Evolutionary conservation across 306 rosid species (phyloP), one percentile per base, ranked within the genome.

Genomic region (Fragaria ananassa): DNA sequence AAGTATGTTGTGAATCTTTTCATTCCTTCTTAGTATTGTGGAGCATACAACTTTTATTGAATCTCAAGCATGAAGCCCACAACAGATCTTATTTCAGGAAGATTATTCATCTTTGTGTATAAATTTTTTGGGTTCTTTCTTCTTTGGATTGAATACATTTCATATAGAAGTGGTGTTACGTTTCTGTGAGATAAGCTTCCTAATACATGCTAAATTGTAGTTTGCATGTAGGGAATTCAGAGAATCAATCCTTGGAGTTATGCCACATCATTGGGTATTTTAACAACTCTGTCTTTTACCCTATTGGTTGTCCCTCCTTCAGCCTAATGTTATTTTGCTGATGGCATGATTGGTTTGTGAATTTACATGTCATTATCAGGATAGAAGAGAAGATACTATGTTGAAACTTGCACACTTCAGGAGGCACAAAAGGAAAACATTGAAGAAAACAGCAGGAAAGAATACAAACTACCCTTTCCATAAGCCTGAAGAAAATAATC

Each of bases 241-340:
- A 85, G 99, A 96, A 82, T 91, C 99, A 74, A 87, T 96, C 85
- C 93, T 96, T 79, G 98, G 98, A 82, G 89, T 91, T 69, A 89
- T 96, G 98, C 99, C 99, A 65, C 99, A 96, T 84, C 96, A 88
- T 21, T 96, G 99, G 99, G 99, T 96, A 91, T 46, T 80, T 35
- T 19, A 29, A 45, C 51, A 21, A 61, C 44, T 19, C 31, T 39
- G 12, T 19, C 21, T 9, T 34, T 51, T 11, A 47, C 60, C 17
- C 25, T 3, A 1, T 37, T 56, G 60, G 21, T 71, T 73, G 58
- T 27, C 35, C 35, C 58, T 19, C 46, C 4, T 46, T 34, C 60
- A 44, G 39, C 53, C 74, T 37, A 19, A 49, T 34, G 18, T 46
- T 61, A 18, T 60, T 79, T 76, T 72, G 45, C 29, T 34, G 74